Evolutionary conservation across 108 stramenopile genomes (phyloP).

Genomic region (Nannochloropsis salina): DNA sequence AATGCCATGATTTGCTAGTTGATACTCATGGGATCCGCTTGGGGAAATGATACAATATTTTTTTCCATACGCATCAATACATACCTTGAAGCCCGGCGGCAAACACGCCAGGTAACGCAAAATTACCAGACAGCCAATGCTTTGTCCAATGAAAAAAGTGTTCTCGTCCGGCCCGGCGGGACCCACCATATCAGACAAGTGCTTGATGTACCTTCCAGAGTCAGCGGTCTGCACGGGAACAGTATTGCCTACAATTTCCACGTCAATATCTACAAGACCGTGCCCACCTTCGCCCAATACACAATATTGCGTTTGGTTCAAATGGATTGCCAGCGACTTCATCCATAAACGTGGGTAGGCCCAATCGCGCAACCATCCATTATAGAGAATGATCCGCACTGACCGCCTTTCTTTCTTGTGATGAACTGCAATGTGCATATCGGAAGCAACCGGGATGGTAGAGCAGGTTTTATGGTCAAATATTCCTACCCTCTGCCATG

Average conservation of each 20-base stretch:
- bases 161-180: neutral
- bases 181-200: neutral
- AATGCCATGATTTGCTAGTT: too few relatives aligned
- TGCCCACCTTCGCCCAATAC: neutral
- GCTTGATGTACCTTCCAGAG: neutral
- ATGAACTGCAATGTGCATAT: too few relatives aligned
- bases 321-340: neutral
- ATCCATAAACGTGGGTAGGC: neutral
- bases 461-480: too few relatives aligned
- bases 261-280: neutral
- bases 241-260: neutral
- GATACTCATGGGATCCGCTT: too few relatives aligned
- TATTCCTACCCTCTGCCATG: too few relatives aligned
- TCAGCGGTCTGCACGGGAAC: neutral
- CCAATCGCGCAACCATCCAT: neutral
- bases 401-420: neutral
- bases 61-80: neutral
- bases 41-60: too few relatives aligned
- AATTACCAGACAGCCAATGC: neutral
- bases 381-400: neutral
- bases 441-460: too few relatives aligned
- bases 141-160: neutral
- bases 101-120: neutral
- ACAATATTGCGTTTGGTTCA: neutral
- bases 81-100: slow-evolving; percentile 4